Evolutionary conservation across 768 basidiomycete genomes (phyloP).

Genomic region (Tulasnella sp.): DNA sequence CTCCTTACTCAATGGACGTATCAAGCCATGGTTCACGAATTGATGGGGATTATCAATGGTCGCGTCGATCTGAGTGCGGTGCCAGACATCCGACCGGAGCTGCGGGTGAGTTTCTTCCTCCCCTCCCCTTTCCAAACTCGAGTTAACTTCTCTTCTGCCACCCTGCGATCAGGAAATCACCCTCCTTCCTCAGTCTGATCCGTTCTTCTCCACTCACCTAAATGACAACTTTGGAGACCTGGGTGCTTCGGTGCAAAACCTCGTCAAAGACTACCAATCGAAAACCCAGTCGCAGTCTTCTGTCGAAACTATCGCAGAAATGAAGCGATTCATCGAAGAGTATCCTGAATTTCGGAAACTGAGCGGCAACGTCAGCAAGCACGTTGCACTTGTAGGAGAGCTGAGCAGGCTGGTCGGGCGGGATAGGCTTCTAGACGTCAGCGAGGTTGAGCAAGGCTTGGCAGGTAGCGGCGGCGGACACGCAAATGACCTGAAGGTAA

Average conservation of each 20-base stretch:
- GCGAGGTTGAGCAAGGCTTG: constrained; percentile 92
- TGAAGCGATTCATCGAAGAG: constrained; percentile 97
- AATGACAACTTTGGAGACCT: constrained; percentile 94
- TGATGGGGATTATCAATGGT: constrained; percentile 87
- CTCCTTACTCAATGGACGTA: constrained; percentile 98
- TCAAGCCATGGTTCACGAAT: constrained; percentile 98
- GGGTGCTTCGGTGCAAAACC: constrained; percentile 79
- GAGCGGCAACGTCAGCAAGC: constrained; percentile 97
- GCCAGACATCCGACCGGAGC: constrained; percentile 76
- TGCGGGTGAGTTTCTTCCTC: constrained; percentile 44
- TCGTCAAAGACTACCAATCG: constrained; percentile 87
- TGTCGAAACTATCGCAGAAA: constrained; percentile 90
- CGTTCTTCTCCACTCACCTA: constrained; percentile 86
- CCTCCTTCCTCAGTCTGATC: constrained; percentile 78
- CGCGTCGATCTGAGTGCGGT: constrained; percentile 75
- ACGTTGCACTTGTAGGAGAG: constrained; percentile 94
- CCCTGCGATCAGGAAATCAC: constrained; percentile 69
- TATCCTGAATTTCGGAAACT: constrained; percentile 96
- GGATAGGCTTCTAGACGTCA: constrained; percentile 77
- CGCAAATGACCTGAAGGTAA: constrained; percentile 67
- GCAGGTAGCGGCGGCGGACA: constrained; percentile 72
- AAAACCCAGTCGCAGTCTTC: constrained; percentile 61
- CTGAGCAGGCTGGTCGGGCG: constrained; percentile 79
- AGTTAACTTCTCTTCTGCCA: background rate
- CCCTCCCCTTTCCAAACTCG: background rate